Conservation (phyloP, 116 monocot genomes). For the Phalaenopsis hybrid region DNA sequence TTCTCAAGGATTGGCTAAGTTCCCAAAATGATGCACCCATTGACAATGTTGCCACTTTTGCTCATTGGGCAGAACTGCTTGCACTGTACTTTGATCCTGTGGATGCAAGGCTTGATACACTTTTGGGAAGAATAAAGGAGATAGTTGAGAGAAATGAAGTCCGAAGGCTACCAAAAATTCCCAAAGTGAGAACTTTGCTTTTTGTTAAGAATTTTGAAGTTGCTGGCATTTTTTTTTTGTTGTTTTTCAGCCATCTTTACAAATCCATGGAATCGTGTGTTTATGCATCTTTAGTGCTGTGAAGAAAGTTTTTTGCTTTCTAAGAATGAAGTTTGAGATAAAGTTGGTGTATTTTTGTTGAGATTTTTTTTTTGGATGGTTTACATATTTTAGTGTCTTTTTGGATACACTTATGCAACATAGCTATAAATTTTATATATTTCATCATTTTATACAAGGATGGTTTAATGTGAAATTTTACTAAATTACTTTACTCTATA, state of each 20-base stretch:
- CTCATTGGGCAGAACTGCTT: conserved; percentile 38
- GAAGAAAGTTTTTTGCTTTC: neutral
- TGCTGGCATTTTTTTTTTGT: neutral
- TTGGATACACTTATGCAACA: neutral
- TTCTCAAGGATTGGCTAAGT: conserved; percentile 30
- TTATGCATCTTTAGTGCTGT: neutral
- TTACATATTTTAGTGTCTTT: neutral
- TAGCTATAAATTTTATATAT: neutral
- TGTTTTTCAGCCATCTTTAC: neutral
- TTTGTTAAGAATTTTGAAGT: neutral
- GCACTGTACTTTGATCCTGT: conserved; percentile 61
- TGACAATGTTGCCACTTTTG: conserved; percentile 30
- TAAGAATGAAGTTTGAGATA: neutral
- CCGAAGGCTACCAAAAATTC: conserved; percentile 94
- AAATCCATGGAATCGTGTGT: neutral
- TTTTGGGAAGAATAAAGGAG: conserved; percentile 69
- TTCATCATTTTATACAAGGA: neutral
- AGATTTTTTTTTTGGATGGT: neutral
- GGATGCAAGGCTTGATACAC: conserved; percentile 22
- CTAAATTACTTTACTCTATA: neutral
- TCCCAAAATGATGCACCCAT: conserved; percentile 8
- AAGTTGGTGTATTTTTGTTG: neutral
- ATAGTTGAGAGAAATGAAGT: conserved; percentile 94
- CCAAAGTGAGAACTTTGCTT: conserved; percentile 60
- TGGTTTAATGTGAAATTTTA: too few species aligned